Percentiles rank a stretch among this genome's conserved stretches.
phyloP scores from a whole-genome alignment of 345 rosid genomes.

The Gossypium thurberi region DNA sequence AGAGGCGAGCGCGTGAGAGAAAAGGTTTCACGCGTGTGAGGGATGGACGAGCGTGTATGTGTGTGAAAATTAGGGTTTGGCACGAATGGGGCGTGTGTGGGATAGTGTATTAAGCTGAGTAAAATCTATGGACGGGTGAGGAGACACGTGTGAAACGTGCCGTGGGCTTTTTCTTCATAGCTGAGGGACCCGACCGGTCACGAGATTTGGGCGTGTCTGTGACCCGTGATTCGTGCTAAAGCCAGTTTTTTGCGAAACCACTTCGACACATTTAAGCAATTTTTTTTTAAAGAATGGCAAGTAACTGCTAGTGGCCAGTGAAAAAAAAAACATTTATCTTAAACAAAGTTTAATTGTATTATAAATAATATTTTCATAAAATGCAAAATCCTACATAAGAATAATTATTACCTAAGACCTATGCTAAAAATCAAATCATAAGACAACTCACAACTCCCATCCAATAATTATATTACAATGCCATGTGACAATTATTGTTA shows the following conservation, averaged over 20 bases:
- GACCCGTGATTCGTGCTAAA: slow-evolving; percentile 14
- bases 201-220: slow-evolving; percentile 21
- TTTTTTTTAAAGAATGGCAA: not conserved
- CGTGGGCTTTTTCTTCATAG: not conserved
- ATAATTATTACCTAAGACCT: too few relatives aligned
- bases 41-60: slow-evolving; percentile 49
- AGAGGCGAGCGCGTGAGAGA: slow-evolving; percentile 46
- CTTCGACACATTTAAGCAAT: not conserved
- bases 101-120: slow-evolving; percentile 18
- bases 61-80: slow-evolving; percentile 41
- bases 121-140: slow-evolving; percentile 24
- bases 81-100: slow-evolving; percentile 81
- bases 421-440: too few relatives aligned
- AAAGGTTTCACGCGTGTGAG: slow-evolving; percentile 66
- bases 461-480: not conserved
- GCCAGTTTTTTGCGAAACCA: not conserved
- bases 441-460: too few relatives aligned
- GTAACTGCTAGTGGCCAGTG: not conserved
- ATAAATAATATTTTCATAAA: too few relatives aligned
- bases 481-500: not conserved
- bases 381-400: too few relatives aligned
- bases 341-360: too few relatives aligned
- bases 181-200: slow-evolving; percentile 14
- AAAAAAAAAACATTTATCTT: not conserved
- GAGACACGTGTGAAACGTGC: slow-evolving; percentile 41